Percentiles rank a stretch among this genome's conserved stretches.
These are phyloP conservation scores for Sugiyamaella americana DNA, from an alignment of 805 yeast species.

Conservation along the genomic window DNA sequence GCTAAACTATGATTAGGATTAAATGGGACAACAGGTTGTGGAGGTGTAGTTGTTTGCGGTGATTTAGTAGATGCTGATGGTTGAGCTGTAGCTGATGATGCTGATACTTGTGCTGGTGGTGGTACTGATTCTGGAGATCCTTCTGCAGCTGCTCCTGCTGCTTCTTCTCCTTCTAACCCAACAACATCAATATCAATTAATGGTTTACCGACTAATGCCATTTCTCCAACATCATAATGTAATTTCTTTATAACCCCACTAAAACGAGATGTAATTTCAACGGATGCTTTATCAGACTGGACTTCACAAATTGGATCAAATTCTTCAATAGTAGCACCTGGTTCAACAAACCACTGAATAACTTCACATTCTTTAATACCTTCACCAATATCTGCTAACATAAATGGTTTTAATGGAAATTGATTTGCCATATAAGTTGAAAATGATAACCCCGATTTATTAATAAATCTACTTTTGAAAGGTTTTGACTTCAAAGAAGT, in stretches of 20 bases:
- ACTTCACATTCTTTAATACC: constrained; percentile 35
- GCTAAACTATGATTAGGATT: constrained; percentile 21
- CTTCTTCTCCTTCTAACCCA: constrained; percentile 10
- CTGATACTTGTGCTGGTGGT: constrained; percentile 1
- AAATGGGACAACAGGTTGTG: constrained; percentile 2
- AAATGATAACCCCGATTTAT: no score
- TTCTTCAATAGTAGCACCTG: constrained; percentile 32
- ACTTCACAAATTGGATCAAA: constrained; percentile 34
- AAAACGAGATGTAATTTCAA: constrained; percentile 33
- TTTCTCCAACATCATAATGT: constrained; percentile 32
- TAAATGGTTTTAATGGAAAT: constrained; percentile 24
- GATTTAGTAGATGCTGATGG: background rate
- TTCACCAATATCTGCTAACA: constrained; percentile 33
- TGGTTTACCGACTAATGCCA: constrained; percentile 33
- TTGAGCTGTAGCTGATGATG: constrained; percentile 1
- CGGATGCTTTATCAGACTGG: constrained; percentile 33
- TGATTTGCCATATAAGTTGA: no score
- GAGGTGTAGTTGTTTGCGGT: background rate
- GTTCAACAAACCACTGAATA: constrained; percentile 34
- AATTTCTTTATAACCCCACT: constrained; percentile 30
- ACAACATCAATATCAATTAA: constrained; percentile 30
- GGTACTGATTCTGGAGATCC: constrained; percentile 1
- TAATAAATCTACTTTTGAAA: no score
- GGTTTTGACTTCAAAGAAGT: no score
- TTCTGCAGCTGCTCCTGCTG: background rate